These are phyloP conservation scores for Torulaspora maleeae DNA, from an alignment of 805 yeast species.

Conservation along the genomic window DNA sequence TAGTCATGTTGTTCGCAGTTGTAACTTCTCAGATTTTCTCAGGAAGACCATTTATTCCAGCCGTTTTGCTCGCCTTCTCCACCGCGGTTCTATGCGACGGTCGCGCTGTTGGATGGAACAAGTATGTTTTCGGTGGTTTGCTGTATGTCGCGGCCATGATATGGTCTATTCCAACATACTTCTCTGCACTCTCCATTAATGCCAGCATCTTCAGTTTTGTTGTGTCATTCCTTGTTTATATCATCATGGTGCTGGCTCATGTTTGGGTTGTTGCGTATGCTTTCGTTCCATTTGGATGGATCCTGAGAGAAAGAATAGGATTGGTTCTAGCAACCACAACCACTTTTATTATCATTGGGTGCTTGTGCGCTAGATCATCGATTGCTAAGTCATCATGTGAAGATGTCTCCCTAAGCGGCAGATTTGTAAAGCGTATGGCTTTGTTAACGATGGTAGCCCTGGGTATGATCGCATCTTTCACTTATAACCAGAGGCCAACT, in stretches of 20 bases:
- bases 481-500: slow-evolving; percentile 28
- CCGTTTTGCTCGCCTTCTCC: slow-evolving; percentile 28
- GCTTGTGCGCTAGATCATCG: slow-evolving; percentile 25
- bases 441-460: slow-evolving; percentile 16
- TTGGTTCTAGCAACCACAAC: slow-evolving; percentile 59
- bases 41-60: slow-evolving; percentile 26
- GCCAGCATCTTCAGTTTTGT: slow-evolving; percentile 53
- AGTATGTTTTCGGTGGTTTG: slow-evolving; percentile 57
- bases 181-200: slow-evolving; percentile 53
- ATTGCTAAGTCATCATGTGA: background rate
- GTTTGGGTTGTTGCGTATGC: slow-evolving; percentile 99
- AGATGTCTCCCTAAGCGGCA: slow-evolving; percentile 7
- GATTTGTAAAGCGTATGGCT: slow-evolving; percentile 18
- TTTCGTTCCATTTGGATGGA: slow-evolving; percentile 90
- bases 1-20: slow-evolving; percentile 54
- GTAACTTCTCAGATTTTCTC: slow-evolving; percentile 26
- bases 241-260: slow-evolving; percentile 66
- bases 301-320: slow-evolving; percentile 85
- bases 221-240: slow-evolving; percentile 45
- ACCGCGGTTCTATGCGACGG: slow-evolving; percentile 25
- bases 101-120: slow-evolving; percentile 28
- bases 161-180: slow-evolving; percentile 60
- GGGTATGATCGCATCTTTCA: slow-evolving; percentile 21
- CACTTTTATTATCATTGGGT: slow-evolving; percentile 49
- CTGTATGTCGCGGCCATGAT: slow-evolving; percentile 58